phyloP scores from a whole-genome alignment of 2,329 filamentous ascomycete species.

The Botrytis byssoidea region DNA sequence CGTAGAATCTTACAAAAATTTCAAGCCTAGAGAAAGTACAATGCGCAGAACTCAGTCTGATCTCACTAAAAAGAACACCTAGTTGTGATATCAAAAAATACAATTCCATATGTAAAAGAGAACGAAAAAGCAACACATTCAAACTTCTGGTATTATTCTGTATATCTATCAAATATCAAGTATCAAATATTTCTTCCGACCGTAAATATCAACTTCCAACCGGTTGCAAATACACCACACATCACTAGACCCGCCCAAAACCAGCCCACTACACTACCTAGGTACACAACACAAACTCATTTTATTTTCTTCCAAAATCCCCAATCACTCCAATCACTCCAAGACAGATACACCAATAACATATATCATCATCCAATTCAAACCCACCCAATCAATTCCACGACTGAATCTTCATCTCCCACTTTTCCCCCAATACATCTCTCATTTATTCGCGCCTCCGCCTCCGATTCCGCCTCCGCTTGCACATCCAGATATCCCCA shows the following conservation, averaged over 20 bases:
- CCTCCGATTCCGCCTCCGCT: too few relatives aligned
- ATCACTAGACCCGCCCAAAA: neutral
- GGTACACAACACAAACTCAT: too few relatives aligned
- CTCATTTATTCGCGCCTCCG: neutral
- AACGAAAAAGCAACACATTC: neutral
- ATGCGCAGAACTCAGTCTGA: neutral
- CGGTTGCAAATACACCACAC: neutral
- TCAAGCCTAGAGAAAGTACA: neutral
- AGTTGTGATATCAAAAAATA: neutral
- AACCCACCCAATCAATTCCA: neutral
- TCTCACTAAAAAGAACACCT: too few relatives aligned
- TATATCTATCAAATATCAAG: neutral
- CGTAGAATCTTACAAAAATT: rapidly evolving
- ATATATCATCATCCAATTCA: neutral
- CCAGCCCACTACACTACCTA: too few relatives aligned
- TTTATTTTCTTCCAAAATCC: too few relatives aligned
- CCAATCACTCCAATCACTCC: neutral
- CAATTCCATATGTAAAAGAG: neutral
- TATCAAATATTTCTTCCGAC: neutral
- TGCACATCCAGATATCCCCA: neutral
- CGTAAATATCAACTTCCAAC: too few relatives aligned
- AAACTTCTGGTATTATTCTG: neutral
- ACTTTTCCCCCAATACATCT: neutral
- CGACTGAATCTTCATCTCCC: neutral
- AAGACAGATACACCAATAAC: neutral